Conservation (phyloP, 1,284 basidiomycete genomes). For the Butyriboletus pseudospeciosus region DNA sequence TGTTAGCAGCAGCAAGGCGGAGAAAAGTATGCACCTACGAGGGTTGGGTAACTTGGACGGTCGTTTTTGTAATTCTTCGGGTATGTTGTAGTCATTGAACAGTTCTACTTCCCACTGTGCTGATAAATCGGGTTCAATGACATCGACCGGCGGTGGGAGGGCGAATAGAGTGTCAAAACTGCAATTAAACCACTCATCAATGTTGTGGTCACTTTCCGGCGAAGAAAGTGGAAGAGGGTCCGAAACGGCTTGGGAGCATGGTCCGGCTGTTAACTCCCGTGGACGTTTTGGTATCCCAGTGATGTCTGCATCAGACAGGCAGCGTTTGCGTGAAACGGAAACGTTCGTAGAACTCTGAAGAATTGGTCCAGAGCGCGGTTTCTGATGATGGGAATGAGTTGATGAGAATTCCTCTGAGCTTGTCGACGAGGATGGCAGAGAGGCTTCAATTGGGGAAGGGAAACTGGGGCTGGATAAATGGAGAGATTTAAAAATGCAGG, state of each 20-base stretch:
- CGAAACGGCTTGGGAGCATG: constrained; percentile 25
- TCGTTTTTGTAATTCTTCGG: too few species aligned
- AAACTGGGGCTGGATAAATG: neutral
- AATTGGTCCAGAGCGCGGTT: neutral
- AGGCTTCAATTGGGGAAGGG: neutral
- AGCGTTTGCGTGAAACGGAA: constrained; percentile 26
- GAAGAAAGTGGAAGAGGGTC: constrained; percentile 25
- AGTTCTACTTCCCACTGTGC: constrained; percentile 20
- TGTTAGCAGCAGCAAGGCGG: too few species aligned
- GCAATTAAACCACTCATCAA: constrained; percentile 26
- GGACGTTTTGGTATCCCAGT: constrained; percentile 23
- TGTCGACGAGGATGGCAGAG: constrained; percentile 7
- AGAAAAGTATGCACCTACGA: too few species aligned
- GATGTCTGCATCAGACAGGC: constrained; percentile 28
- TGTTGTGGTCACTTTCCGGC: constrained; percentile 4
- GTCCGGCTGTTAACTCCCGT: constrained; percentile 10
- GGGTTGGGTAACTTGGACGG: too few species aligned
- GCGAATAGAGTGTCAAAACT: constrained; percentile 22
- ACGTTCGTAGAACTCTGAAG: neutral
- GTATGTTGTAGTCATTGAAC: constrained; percentile 18
- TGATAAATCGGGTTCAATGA: constrained; percentile 10
- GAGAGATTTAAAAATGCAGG: neutral
- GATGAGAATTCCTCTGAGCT: too few species aligned
- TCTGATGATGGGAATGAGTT: too few species aligned
- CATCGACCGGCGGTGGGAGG: constrained; percentile 16